Conservation (phyloP, 108 stramenopile genomes). For the Cyclotella cryptica region DNA sequence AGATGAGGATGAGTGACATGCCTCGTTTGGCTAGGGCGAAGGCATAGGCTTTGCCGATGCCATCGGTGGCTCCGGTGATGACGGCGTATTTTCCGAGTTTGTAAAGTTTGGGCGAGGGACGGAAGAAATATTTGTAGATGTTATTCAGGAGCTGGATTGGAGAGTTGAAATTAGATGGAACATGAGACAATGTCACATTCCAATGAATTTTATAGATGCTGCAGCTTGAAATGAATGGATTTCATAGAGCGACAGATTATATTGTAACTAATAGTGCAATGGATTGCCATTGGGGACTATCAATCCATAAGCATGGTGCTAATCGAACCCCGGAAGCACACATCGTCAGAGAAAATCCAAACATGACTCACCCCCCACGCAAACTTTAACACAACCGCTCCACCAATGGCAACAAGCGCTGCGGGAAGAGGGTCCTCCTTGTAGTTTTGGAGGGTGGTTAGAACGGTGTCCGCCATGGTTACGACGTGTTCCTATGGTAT, state of each 20-base stretch:
- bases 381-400: constrained; percentile 29
- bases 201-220: background rate
- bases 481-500: background rate
- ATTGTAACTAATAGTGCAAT: too few species aligned
- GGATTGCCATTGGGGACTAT: background rate
- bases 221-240: background rate
- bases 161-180: background rate
- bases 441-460: constrained; percentile 32
- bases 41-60: constrained; percentile 98
- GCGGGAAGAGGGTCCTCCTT: constrained; percentile 44
- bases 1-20: constrained; percentile 94
- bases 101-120: constrained; percentile 88
- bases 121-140: constrained; percentile 91
- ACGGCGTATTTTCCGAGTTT: constrained; percentile 98
- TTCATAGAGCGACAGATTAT: background rate
- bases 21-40: constrained; percentile 95
- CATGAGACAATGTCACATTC: background rate
- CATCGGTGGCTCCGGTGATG: constrained; percentile 99
- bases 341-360: background rate
- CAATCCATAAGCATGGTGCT: background rate
- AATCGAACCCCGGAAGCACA: background rate
- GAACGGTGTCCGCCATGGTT: constrained; percentile 30
- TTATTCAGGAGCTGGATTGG: constrained; percentile 35
- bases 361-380: constrained; percentile 39
- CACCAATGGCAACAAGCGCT: constrained; percentile 42